These are phyloP conservation scores for Mesotaenium endlicherianum DNA, from an alignment of 139 green algal species.

Conservation along the genomic window DNA sequence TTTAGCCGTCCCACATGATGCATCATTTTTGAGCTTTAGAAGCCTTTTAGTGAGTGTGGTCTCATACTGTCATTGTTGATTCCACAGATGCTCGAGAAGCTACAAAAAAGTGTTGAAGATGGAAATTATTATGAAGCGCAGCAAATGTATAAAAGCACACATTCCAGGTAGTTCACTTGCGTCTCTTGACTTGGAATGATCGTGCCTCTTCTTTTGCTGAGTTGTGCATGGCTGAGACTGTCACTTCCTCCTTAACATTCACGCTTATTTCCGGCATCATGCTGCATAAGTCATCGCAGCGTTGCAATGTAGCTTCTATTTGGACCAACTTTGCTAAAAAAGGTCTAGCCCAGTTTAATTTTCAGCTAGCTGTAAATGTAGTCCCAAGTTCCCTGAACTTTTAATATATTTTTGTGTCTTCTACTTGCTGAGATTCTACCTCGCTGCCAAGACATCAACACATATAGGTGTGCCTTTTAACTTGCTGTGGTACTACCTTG, in stretches of 20 bases:
- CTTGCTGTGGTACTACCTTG: not conserved
- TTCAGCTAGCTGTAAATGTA: too few species aligned
- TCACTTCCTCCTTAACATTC: not conserved
- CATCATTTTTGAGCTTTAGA: too few species aligned
- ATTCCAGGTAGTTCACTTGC: conserved; percentile 54
- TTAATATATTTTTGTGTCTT: too few species aligned
- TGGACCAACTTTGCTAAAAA: not conserved
- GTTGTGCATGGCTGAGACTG: not conserved
- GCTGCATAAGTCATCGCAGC: not conserved
- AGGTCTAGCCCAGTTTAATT: too few species aligned
- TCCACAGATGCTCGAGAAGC: conserved; percentile 29
- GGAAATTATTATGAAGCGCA: conserved; percentile 72
- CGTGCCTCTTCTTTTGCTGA: not conserved
- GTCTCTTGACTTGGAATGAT: conserved; percentile 1
- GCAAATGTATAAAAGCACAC: conserved; percentile 75
- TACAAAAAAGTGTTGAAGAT: conserved; percentile 22
- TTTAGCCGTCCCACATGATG: too few species aligned
- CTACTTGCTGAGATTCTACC: too few species aligned
- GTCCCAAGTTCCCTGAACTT: too few species aligned
- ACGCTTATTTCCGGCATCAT: not conserved
- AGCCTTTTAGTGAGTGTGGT: too few species aligned
- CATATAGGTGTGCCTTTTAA: too few species aligned
- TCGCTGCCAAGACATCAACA: too few species aligned
- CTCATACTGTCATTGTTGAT: not conserved
- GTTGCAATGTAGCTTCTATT: not conserved